A percentile compares a stretch with the other conserved stretches of the same genome.
Evolutionary conservation across 192 early-diverging fungal genomes (phyloP).

Genomic region (Kappamyces sp.): DNA sequence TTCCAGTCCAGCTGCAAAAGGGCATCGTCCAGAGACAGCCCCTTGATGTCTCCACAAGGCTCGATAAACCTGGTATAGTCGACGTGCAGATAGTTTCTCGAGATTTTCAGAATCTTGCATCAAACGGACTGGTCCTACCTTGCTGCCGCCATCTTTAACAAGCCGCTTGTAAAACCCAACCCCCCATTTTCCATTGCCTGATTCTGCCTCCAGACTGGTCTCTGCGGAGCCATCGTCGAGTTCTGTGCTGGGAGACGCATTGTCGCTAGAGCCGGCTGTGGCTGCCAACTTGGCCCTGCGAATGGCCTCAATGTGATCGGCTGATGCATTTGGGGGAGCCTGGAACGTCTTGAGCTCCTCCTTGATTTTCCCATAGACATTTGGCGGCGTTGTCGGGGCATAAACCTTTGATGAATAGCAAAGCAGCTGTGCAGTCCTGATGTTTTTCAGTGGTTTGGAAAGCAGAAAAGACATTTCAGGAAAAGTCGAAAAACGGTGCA

Average conservation of each 20-base stretch:
- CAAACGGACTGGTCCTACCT: slow-evolving; percentile 14
- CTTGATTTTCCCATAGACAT: slow-evolving; percentile 2
- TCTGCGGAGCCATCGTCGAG: no score
- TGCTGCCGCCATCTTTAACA: slow-evolving; percentile 34
- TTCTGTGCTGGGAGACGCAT: background rate
- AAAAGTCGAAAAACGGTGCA: background rate
- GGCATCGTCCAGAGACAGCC: slow-evolving; percentile 34
- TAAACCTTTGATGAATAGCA: no score
- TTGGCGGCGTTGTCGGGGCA: slow-evolving; percentile 3
- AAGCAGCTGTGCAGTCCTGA: no score
- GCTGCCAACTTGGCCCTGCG: background rate
- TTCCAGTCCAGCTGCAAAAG: slow-evolving; percentile 33
- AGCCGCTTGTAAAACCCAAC: slow-evolving; percentile 27
- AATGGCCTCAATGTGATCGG: background rate
- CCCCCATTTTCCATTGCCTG: no score
- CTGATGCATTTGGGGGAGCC: background rate
- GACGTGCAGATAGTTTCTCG: slow-evolving; percentile 30
- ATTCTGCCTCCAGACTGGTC: no score
- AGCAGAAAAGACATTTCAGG: background rate
- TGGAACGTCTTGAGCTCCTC: background rate
- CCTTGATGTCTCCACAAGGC: slow-evolving; percentile 33
- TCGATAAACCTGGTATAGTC: slow-evolving; percentile 38
- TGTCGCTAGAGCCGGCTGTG: background rate
- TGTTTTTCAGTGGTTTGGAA: background rate
- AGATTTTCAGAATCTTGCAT: slow-evolving; percentile 22